These are phyloP conservation scores for Nigrospora oryzae DNA, from an alignment of 2,329 filamentous ascomycete genomes.

Conservation along the genomic window DNA sequence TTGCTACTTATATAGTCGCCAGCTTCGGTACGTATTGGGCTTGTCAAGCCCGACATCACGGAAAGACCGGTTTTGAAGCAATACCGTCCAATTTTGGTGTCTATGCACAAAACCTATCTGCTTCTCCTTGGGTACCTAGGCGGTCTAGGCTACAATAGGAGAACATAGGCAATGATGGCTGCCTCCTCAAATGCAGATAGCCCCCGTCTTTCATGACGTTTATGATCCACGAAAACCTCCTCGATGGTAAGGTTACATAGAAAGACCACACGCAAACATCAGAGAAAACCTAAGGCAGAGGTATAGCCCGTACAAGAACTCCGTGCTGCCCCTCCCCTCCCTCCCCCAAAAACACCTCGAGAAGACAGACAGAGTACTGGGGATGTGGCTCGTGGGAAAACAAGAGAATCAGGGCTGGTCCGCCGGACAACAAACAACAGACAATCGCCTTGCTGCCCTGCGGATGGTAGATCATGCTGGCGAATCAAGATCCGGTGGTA, in stretches of 20 bases:
- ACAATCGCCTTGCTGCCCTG: neutral
- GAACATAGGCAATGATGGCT: slow-evolving; percentile 1
- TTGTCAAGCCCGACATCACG: no score
- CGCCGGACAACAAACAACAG: slow-evolving; percentile 8
- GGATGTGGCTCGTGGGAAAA: slow-evolving; percentile 1
- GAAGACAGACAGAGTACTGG: neutral
- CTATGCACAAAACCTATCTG: slow-evolving; percentile 4
- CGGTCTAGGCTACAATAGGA: slow-evolving; percentile 1
- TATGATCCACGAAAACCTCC: neutral
- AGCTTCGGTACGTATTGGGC: no score
- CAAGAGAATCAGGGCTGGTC: neutral
- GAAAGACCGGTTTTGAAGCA: no score
- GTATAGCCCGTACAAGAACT: slow-evolving; percentile 3
- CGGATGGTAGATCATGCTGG: slow-evolving; percentile 3
- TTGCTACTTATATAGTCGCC: no score
- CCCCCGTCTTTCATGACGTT: neutral
- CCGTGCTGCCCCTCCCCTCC: no score
- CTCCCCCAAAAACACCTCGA: slow-evolving; percentile 1
- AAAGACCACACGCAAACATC: neutral
- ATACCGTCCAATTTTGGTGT: slow-evolving; percentile 1
- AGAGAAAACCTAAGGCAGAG: neutral
- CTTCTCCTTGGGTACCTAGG: neutral
- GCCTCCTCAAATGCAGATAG: slow-evolving; percentile 2
- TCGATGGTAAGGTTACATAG: slow-evolving; percentile 2
- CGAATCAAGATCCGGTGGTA: slow-evolving; percentile 2